These are phyloP conservation scores for Trichophyton schoenleinii DNA, from an alignment of 2,329 filamentous ascomycete genomes.

Conservation along the genomic window DNA sequence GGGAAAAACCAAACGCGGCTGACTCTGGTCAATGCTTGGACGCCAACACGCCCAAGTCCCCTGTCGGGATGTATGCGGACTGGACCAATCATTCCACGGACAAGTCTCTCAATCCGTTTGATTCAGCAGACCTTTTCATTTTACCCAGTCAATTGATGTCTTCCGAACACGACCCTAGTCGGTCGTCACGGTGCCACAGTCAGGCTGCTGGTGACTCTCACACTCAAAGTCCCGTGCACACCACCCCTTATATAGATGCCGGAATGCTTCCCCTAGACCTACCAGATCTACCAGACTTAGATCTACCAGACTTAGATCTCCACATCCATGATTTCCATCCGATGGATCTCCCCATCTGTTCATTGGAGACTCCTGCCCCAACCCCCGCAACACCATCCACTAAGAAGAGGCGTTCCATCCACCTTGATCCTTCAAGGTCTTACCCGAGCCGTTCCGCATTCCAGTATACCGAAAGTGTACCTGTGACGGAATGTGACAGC, in stretches of 20 bases:
- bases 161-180: not conserved
- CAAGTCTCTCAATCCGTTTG: not conserved
- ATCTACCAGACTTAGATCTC: not conserved
- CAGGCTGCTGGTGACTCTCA: not conserved
- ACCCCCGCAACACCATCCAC: not conserved
- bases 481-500: not conserved
- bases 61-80: not conserved
- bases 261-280: not conserved
- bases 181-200: not conserved
- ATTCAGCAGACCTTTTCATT: not conserved
- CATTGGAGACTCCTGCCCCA: not conserved
- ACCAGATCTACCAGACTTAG: not conserved
- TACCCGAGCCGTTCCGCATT: not conserved
- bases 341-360: not conserved
- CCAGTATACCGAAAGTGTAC: not conserved
- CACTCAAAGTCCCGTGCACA: not conserved
- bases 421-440: not conserved
- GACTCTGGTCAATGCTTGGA: not conserved
- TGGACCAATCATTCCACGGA: not conserved
- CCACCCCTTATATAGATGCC: not conserved
- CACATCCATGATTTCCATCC: not conserved
- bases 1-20: not conserved
- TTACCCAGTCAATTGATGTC: not conserved
- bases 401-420: not conserved
- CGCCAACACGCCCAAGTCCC: not conserved